A percentile compares a stretch with the other conserved stretches of the same genome.
These are phyloP conservation scores for Aaosphaeria pasadenensis DNA, from an alignment of 2,329 filamentous ascomycete genomes.

Conservation along the genomic window DNA sequence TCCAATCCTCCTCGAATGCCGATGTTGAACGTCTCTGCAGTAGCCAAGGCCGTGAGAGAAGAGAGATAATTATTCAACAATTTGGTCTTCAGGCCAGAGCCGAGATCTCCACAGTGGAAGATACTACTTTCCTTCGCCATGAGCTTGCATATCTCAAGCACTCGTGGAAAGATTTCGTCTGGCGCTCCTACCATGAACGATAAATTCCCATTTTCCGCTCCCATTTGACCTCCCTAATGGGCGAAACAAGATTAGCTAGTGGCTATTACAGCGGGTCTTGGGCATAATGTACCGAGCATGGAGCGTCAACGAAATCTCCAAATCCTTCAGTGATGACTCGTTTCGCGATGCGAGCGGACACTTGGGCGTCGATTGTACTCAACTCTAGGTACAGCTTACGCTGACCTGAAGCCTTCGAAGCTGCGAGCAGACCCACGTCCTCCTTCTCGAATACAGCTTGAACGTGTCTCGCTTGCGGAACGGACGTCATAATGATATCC, in stretches of 20 bases:
- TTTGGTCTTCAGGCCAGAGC: constrained; percentile 53
- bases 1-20: constrained; percentile 53
- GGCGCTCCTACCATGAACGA: constrained; percentile 46
- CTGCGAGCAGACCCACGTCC: too few species aligned
- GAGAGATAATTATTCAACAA: constrained; percentile 57
- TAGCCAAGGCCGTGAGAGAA: constrained; percentile 52
- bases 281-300: too few species aligned
- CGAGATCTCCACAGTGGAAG: constrained; percentile 51
- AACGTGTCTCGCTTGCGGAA: constrained; percentile 47
- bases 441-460: constrained; percentile 26
- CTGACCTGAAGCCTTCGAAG: too few species aligned
- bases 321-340: too few species aligned
- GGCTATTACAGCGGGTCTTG: too few species aligned
- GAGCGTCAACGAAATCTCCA: too few species aligned
- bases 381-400: too few species aligned
- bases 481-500: constrained; percentile 47
- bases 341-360: too few species aligned
- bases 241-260: constrained; percentile 14
- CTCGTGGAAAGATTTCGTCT: too few species aligned
- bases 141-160: too few species aligned
- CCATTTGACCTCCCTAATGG: constrained; percentile 48
- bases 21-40: constrained; percentile 55
- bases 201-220: constrained; percentile 44
- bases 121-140: constrained; percentile 26
- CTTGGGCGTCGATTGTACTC: too few species aligned